These are phyloP conservation scores for Suhomyces bokatorum DNA, from an alignment of 1,139 yeast genomes.

Conservation along the genomic window DNA sequence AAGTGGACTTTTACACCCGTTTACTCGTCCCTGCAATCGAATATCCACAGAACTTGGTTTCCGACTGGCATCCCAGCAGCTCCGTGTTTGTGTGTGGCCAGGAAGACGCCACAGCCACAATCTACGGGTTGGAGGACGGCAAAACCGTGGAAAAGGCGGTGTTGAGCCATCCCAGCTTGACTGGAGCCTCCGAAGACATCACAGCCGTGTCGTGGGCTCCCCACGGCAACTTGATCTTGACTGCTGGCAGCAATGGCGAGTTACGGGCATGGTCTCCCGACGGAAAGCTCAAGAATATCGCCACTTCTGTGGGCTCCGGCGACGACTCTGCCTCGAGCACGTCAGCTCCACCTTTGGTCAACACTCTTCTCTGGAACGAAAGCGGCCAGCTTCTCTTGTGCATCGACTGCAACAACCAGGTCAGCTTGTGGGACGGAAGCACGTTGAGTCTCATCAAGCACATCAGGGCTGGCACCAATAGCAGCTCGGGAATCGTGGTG, in stretches of 20 bases:
- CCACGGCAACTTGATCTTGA: conserved; percentile 54
- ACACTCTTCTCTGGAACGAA: conserved; percentile 36
- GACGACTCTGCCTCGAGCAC: not conserved
- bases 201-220: conserved; percentile 65
- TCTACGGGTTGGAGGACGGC: conserved; percentile 34
- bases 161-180: conserved; percentile 34
- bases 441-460: conserved; percentile 35
- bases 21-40: conserved; percentile 23
- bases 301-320: conserved; percentile 18
- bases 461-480: conserved; percentile 19
- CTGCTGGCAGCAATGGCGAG: conserved; percentile 65
- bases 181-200: conserved; percentile 31
- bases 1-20: conserved; percentile 23
- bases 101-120: conserved; percentile 35
- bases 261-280: conserved; percentile 67
- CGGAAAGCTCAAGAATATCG: conserved; percentile 63
- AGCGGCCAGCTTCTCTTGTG: conserved; percentile 39
- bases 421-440: conserved; percentile 42
- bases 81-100: conserved; percentile 43
- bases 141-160: conserved; percentile 37
- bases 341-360: conserved; percentile 10
- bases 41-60: conserved; percentile 32
- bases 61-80: conserved; percentile 43
- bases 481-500: conserved; percentile 11
- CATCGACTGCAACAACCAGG: conserved; percentile 33